These are phyloP conservation scores for Maudiozyma barnettii DNA, from an alignment of 805 yeast genomes.

Conservation along the genomic window DNA sequence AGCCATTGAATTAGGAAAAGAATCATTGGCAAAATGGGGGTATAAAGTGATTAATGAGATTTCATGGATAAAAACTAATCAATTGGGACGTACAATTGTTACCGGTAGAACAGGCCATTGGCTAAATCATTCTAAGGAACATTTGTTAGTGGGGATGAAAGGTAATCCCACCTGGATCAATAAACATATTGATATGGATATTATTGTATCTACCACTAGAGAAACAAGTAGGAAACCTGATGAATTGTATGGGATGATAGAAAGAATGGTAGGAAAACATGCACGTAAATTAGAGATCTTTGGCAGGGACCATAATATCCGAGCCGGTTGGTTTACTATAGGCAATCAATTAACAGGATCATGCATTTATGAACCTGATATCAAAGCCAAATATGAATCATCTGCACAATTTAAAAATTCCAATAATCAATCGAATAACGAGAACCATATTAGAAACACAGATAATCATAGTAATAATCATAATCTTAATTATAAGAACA, in stretches of 20 bases:
- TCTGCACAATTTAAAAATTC: not conserved
- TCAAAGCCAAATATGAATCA: conserved; percentile 33
- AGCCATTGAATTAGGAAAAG: conserved; percentile 79
- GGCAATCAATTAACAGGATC: conserved; percentile 69
- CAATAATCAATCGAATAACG: not conserved
- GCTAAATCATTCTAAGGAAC: conserved; percentile 93
- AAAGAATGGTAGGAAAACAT: conserved; percentile 68
- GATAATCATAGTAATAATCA: not conserved
- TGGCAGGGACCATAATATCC: conserved; percentile 75
- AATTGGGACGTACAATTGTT: conserved; percentile 76
- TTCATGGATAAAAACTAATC: conserved; percentile 87
- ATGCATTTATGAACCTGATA: conserved; percentile 49
- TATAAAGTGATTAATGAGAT: conserved; percentile 68
- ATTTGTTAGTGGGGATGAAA: conserved; percentile 73
- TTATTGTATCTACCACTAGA: conserved; percentile 72
- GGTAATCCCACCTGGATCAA: conserved; percentile 71
- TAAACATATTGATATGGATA: conserved; percentile 58
- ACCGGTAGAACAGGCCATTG: conserved; percentile 97
- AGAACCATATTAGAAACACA: not conserved
- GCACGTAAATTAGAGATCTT: conserved; percentile 79
- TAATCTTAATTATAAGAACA: not conserved
- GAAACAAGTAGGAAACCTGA: conserved; percentile 90
- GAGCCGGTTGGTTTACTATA: conserved; percentile 87
- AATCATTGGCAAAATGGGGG: conserved; percentile 74
- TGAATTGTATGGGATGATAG: conserved; percentile 78